These are phyloP conservation scores for Blastomyces parvus DNA, from an alignment of 2,329 filamentous ascomycete species.

Conservation along the genomic window DNA sequence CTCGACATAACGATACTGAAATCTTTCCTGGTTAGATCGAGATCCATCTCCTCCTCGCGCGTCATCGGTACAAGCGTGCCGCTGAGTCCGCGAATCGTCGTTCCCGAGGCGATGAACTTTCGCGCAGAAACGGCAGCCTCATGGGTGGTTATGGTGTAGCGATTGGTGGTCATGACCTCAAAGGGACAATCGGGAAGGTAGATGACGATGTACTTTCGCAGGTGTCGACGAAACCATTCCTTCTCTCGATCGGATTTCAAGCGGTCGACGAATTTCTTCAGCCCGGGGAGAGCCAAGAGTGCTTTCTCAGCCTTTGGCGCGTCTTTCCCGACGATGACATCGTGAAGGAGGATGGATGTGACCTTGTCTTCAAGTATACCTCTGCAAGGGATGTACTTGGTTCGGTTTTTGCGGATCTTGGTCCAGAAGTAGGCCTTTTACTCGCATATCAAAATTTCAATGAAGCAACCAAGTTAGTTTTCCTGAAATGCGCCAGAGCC, in stretches of 20 bases:
- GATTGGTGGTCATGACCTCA: conserved; percentile 86
- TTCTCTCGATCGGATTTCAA: conserved; percentile 69
- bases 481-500: conserved; percentile 6
- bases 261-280: conserved; percentile 59
- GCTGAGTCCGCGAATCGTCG: conserved; percentile 80
- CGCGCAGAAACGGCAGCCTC: conserved; percentile 83
- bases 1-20: conserved; percentile 96
- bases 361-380: conserved; percentile 61
- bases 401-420: conserved; percentile 84
- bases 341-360: conserved; percentile 48
- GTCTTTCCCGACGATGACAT: conserved; percentile 68
- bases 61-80: conserved; percentile 91
- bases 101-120: conserved; percentile 65
- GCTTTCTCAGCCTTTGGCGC: conserved; percentile 59
- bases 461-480: neutral
- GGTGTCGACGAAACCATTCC: conserved; percentile 74
- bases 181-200: conserved; percentile 91
- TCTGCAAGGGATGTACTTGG: conserved; percentile 73
- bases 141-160: conserved; percentile 83
- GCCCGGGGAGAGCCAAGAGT: conserved; percentile 61
- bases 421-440: conserved; percentile 89
- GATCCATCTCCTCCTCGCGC: conserved; percentile 74
- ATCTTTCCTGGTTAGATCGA: conserved; percentile 75
- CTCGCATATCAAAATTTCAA: neutral
- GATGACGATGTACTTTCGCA: conserved; percentile 84